Evolutionary conservation across 805 yeast genomes (phyloP), one percentile per base, ranked within the genome.

Genomic region (Barnettozyma vustinii): DNA sequence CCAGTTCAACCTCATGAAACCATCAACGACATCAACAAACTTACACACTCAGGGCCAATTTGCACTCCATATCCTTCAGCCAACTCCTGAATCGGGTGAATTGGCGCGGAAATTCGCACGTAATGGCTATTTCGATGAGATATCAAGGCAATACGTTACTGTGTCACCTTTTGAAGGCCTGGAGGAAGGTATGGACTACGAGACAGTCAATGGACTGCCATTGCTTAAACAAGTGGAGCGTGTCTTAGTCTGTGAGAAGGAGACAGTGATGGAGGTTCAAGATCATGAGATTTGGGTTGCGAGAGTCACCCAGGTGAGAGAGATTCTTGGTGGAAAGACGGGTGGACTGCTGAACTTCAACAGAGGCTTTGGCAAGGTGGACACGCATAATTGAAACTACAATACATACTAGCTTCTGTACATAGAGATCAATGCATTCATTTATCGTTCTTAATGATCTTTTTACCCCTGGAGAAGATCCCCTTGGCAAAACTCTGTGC

Each of bases 201-300:
- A 61, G 19, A 56, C 69, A 6, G 19, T 39, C 5, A 9, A 41
- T n/a, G 37, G 36, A 2, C 44, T 67, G 6, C 94, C 95, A 0
- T 66, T 86, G 0, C 58, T 87, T 49, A 71, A 76, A 21, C 27
- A 33, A 12, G 74, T 81, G 32, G 90, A 83, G 53, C 68, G 80
- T 42, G 77, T 81, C 1, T 66, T 87, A 52, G 75, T 87, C 18
- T 87, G 94, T 62, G 71, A 76, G 47, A 77, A 76, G 46, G 69
- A 65, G 41, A 68, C 72, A 23, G 77, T 75, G 4, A 73, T 85
- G 45, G 63, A 63, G 10, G 83, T 89, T 1, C 90, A 86, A 52
- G 89, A 86, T 60, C 98, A 92, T 67, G 96, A 91, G 62, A 80
- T 92, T 4, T 88, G 97, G 94, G 80, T 90, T 5, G 96, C 88